Evolutionary conservation across 768 basidiomycete genomes (phyloP), one percentile per base, ranked within the genome.

Genomic region (Baorangia bicolor): DNA sequence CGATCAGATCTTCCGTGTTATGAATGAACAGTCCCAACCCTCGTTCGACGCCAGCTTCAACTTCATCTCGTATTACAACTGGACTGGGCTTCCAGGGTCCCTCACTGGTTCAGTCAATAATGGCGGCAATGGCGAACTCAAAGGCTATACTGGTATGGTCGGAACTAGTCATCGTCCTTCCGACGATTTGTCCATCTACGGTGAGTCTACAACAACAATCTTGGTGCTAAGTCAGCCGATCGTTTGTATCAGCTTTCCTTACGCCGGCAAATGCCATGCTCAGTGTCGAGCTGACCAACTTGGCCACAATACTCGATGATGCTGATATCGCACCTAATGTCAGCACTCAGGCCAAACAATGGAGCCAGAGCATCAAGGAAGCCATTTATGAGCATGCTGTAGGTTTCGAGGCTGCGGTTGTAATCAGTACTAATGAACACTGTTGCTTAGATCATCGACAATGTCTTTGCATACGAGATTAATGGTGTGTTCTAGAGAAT

Each of bases 261-360:
- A 87, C 84, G 0, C 85, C 90, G 3, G 89, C 87, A 8, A 92
- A 92, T 70, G 90, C 89, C 8, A 90, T 92, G 88, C 75, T 92
- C 51, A 87, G 84, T 53, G 87, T 91, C 18, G 88, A 92, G 65
- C 70, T 90, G 40, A 71, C 63, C 9, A 75, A 89, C 61, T 67
- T 91, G 28, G 86, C 84, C 0, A 70, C 76, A 14, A 75, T 91
- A 25, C 73, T 92, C 30, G 83, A 87, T 58, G 66, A 70, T 25
- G 71, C 76, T 7, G 73, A 74, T 16, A 72, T 81, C 53, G 73
- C 79, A 31, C 69, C 68, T n/a, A 78, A 84, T 49, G 69, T 87
- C 55, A 84, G 82, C 51, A 58, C 64, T 51, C 73, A 78, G 41
- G 87, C 88, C 5, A 78, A 73, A 53, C 58, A 76, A 51, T 87